Conservation (phyloP, 768 basidiomycete genomes). For the Boletus rubroflammeus region DNA sequence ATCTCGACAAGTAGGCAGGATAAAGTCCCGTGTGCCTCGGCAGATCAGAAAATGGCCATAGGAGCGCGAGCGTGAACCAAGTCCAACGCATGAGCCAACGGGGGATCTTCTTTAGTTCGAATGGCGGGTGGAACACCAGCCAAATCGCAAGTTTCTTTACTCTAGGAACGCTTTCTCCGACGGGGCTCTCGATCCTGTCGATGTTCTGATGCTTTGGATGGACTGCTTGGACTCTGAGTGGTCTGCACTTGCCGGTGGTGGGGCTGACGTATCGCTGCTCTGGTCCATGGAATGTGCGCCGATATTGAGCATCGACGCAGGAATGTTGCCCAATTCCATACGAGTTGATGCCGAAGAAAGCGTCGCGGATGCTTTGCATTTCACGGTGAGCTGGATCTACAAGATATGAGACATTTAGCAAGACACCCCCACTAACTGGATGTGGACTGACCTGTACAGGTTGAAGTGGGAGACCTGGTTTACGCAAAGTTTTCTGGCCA, state of each 20-base stretch:
- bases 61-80: constrained; percentile 15
- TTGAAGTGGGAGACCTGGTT: background rate
- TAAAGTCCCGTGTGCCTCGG: constrained; percentile 10
- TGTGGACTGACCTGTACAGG: constrained; percentile 4
- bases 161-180: background rate
- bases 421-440: background rate
- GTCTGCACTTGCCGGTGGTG: constrained; percentile 18
- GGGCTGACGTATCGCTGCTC: constrained; percentile 24
- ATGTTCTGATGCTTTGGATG: background rate
- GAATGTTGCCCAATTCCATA: background rate
- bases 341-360: background rate
- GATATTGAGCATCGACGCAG: constrained; percentile 21
- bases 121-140: constrained; percentile 5
- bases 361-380: background rate
- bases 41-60: constrained; percentile 9
- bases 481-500: too few relatives aligned
- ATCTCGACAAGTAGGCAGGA: constrained; percentile 17
- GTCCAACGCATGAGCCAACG: constrained; percentile 17
- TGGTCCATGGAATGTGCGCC: constrained; percentile 8
- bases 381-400: background rate
- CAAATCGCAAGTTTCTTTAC: constrained; percentile 18
- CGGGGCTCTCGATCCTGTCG: background rate
- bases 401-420: constrained; percentile 1
- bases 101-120: background rate
- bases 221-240: constrained; percentile 24